phyloP scores from a whole-genome alignment of 2,329 filamentous ascomycete species.

The Akanthomyces muscarius region DNA sequence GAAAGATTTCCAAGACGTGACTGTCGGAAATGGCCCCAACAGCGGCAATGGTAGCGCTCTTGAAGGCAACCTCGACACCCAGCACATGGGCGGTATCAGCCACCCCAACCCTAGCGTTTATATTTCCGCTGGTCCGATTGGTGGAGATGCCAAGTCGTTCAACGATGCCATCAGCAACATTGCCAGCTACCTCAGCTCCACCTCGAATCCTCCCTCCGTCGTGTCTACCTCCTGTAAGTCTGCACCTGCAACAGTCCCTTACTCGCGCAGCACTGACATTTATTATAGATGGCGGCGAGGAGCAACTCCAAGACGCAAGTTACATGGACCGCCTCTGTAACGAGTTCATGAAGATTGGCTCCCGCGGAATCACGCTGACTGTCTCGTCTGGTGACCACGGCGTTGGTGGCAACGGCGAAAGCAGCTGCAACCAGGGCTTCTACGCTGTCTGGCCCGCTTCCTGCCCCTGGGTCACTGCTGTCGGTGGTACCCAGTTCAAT shows the following conservation, averaged over 20 bases:
- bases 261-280: no score
- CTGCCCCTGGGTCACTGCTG: constrained; percentile 46
- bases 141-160: not conserved
- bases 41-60: not conserved
- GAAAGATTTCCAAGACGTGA: constrained; percentile 15
- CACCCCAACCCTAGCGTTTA: constrained; percentile 18
- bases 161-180: constrained; percentile 10
- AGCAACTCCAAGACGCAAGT: constrained; percentile 33
- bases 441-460: constrained; percentile 36
- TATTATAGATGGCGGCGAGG: constrained; percentile 45
- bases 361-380: constrained; percentile 47
- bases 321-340: constrained; percentile 43
- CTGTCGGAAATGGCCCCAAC: not conserved
- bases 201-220: constrained; percentile 28
- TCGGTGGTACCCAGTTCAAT: constrained; percentile 42
- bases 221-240: constrained; percentile 40
- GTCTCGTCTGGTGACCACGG: constrained; percentile 34
- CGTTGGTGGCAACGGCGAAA: constrained; percentile 22
- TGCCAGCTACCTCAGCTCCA: constrained; percentile 10
- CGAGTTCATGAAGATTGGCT: constrained; percentile 53
- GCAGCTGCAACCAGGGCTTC: constrained; percentile 20
- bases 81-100: constrained; percentile 14
- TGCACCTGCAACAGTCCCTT: no score
- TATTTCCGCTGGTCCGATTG: constrained; percentile 9
- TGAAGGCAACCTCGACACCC: constrained; percentile 21